Base-by-base conservation (phyloP, 805 yeast genomes). In the Groenewaldozyma salmanticensis region DNA sequence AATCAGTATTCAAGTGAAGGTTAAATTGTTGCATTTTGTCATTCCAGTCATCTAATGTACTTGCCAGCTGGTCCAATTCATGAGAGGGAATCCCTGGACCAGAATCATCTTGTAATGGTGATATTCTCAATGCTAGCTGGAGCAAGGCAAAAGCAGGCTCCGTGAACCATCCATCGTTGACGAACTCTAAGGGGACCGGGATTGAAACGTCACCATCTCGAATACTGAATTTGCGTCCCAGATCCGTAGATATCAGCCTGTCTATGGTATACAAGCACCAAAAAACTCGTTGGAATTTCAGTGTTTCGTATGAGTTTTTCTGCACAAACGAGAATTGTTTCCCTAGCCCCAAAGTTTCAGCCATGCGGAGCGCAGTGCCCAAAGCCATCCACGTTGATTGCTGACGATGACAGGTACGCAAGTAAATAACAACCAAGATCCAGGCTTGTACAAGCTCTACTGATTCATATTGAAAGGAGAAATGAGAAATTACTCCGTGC, bases 381-480 rank as follows among this genome's bases (percentile, higher is more conserved):
- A 71, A 38, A 0, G 73, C 66, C 48, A 56, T 55, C 60, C 64
- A 65, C 31, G 67, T 55, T 1, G 74, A 62, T 3, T 66, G 60
- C 44, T 71, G 75, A 33, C 74, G 60, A 44, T 67, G 67, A 21
- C 66, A 57, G 4, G 63, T 57, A 35, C 77, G 55, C 16, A 72
- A 50, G 45, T 70, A 72, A 18, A 70, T 52, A 1, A 71, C 57
- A 22, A 67, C 56, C 5, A 72, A 48, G n/a, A 71, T 51, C 74
- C 75, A 72, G n/a, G 68, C 63, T 51, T 72, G 77, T 21, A 72
- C 64, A 37, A 72, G 53, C 51, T 72, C 77, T 34, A 67, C 60
- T 4, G 72, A 65, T 47, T 71, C 74, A 75, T 75, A 72, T 49
- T 72, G 75, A 48, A 70, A 68, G 5, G 69, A 55, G 36, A 72